phyloP scores from a whole-genome alignment of 2,329 filamentous ascomycete species.

The Pleochaeta shiraiana region DNA sequence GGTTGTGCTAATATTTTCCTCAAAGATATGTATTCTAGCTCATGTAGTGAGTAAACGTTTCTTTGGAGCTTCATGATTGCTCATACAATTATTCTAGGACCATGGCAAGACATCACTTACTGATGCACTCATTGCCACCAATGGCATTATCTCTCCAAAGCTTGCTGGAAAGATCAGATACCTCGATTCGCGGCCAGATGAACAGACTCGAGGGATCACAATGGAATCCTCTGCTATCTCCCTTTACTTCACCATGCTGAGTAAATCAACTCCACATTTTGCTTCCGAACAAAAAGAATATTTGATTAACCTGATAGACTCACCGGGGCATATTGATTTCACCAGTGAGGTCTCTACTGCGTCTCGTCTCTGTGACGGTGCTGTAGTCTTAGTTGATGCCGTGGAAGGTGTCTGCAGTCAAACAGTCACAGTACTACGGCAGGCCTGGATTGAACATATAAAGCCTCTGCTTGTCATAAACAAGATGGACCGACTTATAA shows the following conservation, averaged over 20 bases:
- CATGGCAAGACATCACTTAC: constrained; percentile 97
- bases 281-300: constrained; percentile 64
- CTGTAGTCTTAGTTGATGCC: constrained; percentile 83
- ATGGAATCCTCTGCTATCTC: constrained; percentile 99
- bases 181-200: constrained; percentile 86
- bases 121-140: constrained; percentile 89
- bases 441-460: constrained; percentile 89
- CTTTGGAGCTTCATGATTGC: not conserved
- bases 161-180: constrained; percentile 96
- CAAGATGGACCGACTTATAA: constrained; percentile 91
- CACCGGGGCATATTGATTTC: constrained; percentile 95
- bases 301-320: constrained; percentile 93
- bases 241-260: constrained; percentile 79
- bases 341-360: constrained; percentile 96
- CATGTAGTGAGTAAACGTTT: constrained; percentile 43
- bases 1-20: not conserved
- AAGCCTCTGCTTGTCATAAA: constrained; percentile 93
- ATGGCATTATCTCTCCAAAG: constrained; percentile 98
- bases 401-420: constrained; percentile 98
- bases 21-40: constrained; percentile 77
- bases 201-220: constrained; percentile 92
- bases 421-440: constrained; percentile 86
- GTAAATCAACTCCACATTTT: constrained; percentile 46
- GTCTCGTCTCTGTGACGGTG: constrained; percentile 82
- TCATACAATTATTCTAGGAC: constrained; percentile 30